Evolutionary conservation across 2,329 filamentous ascomycete species (phyloP).

Genomic region (Myriosclerotinia scirpicola): DNA sequence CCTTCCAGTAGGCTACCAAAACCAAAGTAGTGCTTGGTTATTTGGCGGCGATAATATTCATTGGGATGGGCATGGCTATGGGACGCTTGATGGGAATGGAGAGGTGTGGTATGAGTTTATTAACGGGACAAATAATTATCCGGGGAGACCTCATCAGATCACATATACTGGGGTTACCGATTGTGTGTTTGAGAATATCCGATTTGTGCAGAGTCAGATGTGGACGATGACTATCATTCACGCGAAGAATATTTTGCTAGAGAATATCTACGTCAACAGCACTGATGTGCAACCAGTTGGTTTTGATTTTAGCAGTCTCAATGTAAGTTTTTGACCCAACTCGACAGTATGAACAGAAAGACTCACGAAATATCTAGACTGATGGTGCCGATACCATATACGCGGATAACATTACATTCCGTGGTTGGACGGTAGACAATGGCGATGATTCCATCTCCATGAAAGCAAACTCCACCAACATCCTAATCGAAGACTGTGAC

Average conservation of each 20-base stretch:
- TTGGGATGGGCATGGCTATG: conserved; percentile 51
- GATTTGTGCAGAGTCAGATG: conserved; percentile 59
- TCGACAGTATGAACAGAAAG: conserved; percentile 8
- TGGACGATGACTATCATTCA: conserved; percentile 51
- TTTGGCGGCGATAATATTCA: conserved; percentile 54
- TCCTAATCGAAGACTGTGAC: conserved; percentile 49
- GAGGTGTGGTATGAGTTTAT: conserved; percentile 59
- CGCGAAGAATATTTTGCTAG: conserved; percentile 48
- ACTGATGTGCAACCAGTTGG: conserved; percentile 29
- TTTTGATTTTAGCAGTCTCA: conserved; percentile 21
- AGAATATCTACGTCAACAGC: conserved; percentile 56
- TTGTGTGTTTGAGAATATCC: conserved; percentile 49
- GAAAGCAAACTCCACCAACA: conserved; percentile 58
- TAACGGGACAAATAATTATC: conserved; percentile 47
- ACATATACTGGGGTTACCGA: conserved; percentile 51
- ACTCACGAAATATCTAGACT: conserved; percentile 48
- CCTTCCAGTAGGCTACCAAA: conserved; percentile 54
- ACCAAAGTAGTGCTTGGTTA: conserved; percentile 55
- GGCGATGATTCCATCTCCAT: conserved; percentile 55
- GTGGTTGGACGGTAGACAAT: conserved; percentile 51
- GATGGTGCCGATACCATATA: conserved; percentile 54
- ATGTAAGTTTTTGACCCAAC: not conserved
- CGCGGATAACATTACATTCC: conserved; percentile 52
- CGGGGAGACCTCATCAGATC: conserved; percentile 52
- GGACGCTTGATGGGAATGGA: conserved; percentile 59